Conservation (phyloP, 768 basidiomycete genomes). For the Tephrocybe sp. region DNA sequence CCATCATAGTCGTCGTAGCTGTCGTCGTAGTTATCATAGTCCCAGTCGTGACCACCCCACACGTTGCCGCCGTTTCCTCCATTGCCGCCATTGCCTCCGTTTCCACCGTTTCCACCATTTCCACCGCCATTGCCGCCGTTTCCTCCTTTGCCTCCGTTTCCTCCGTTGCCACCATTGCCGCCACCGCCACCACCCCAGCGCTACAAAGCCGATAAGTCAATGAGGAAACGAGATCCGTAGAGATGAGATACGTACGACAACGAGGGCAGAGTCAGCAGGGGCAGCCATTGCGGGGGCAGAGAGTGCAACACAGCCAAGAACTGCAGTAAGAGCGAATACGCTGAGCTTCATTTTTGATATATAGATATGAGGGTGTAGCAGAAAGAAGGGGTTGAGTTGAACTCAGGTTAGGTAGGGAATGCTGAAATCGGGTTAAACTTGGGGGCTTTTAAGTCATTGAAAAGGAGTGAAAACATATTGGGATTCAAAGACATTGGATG, state of each 20-base stretch:
- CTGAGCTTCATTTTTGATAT: constrained; percentile 7
- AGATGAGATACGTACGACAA: background rate
- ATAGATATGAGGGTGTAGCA: too few relatives aligned
- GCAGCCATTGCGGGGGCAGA: constrained; percentile 3
- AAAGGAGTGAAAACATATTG: background rate
- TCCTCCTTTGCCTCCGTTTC: background rate
- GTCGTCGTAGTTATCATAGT: background rate
- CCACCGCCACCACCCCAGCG: background rate
- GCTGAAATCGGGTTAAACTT: background rate
- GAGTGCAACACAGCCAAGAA: constrained; percentile 5
- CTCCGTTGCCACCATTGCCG: background rate
- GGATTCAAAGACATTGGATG: background rate
- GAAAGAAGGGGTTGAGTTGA: too few relatives aligned
- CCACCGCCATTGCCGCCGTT: constrained; percentile 1
- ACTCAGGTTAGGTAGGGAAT: background rate
- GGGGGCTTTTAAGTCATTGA: background rate
- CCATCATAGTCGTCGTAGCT: background rate
- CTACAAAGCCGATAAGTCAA: background rate
- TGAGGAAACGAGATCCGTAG: background rate
- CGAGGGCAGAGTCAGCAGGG: constrained; percentile 2
- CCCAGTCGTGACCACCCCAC: too few relatives aligned
- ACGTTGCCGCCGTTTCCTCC: background rate
- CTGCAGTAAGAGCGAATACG: constrained; percentile 5
- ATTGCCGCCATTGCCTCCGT: constrained; percentile 1
- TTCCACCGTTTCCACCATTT: background rate